A percentile compares a stretch with the other conserved stretches of the same genome.
Evolutionary conservation across 2,329 filamentous ascomycete genomes (phyloP).

Genomic region (Corynespora cassiicola): DNA sequence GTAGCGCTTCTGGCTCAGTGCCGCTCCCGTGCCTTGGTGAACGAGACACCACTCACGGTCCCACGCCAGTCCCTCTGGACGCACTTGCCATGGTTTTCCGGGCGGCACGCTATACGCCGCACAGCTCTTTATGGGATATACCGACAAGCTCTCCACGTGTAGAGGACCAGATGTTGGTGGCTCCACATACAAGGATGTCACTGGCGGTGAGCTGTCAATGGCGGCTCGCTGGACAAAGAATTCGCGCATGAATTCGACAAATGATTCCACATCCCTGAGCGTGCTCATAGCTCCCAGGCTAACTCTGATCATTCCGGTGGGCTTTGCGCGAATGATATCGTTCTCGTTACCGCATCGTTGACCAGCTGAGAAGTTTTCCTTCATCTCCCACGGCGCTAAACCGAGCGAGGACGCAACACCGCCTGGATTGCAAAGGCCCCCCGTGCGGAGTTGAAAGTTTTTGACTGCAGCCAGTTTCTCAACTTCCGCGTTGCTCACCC

Average conservation of each 20-base stretch:
- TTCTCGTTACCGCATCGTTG: constrained; percentile 84
- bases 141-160: constrained; percentile 57
- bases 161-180: constrained; percentile 38
- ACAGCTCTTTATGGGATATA: constrained; percentile 97
- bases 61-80: constrained; percentile 85
- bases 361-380: constrained; percentile 81
- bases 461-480: constrained; percentile 84
- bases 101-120: constrained; percentile 75
- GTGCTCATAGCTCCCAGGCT: constrained; percentile 94
- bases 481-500: constrained; percentile 82
- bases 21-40: constrained; percentile 82
- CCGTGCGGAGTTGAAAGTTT: constrained; percentile 83
- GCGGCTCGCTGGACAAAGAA: constrained; percentile 48
- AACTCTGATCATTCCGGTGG: constrained; percentile 83
- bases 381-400: constrained; percentile 82
- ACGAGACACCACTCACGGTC: constrained; percentile 97
- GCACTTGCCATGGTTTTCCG: constrained; percentile 74
- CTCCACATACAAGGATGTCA: constrained; percentile 24
- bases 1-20: constrained; percentile 86
- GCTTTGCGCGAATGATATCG: constrained; percentile 82
- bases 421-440: constrained; percentile 90
- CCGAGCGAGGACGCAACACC: constrained; percentile 77
- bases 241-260: constrained; percentile 70
- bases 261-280: constrained; percentile 72
- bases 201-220: constrained; percentile 21